A percentile compares a stretch with the other conserved stretches of the same genome.
Evolutionary conservation across 73 alveolate genomes (phyloP).

Genomic region (Paramecium pentaurelia): DNA sequence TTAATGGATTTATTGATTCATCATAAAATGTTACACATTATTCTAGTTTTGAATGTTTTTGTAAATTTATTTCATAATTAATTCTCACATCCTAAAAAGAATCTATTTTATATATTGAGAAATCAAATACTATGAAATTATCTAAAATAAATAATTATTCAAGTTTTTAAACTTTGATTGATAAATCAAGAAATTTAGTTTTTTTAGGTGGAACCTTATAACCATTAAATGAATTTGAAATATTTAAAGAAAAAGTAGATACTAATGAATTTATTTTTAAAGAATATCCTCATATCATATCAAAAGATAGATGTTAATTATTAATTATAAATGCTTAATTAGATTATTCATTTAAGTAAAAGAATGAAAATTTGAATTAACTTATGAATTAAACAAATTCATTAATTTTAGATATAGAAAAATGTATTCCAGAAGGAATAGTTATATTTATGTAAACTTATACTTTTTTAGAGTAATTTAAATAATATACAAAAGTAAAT

Average conservation of each 20-base stretch:
- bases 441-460: conserved; percentile 81
- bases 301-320: conserved; percentile 74
- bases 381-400: conserved; percentile 53
- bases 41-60: background rate
- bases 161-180: conserved; percentile 10
- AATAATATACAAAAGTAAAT: conserved; percentile 59
- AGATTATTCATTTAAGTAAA: conserved; percentile 36
- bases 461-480: conserved; percentile 67
- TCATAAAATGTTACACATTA: background rate
- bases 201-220: conserved; percentile 91
- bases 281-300: conserved; percentile 83
- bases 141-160: background rate
- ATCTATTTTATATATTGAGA: background rate
- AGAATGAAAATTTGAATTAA: conserved; percentile 68
- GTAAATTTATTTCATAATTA: background rate
- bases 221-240: conserved; percentile 87
- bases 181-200: conserved; percentile 67
- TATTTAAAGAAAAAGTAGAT: conserved; percentile 63
- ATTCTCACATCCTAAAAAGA: background rate
- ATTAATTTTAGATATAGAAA: conserved; percentile 54
- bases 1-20: conserved; percentile 17
- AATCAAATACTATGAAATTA: background rate
- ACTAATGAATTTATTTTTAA: conserved; percentile 61
- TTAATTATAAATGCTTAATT: conserved; percentile 56
- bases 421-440: conserved; percentile 77